phyloP scores from a whole-genome alignment of 352 stramenopile genomes.

The Pythium periplocum region DNA sequence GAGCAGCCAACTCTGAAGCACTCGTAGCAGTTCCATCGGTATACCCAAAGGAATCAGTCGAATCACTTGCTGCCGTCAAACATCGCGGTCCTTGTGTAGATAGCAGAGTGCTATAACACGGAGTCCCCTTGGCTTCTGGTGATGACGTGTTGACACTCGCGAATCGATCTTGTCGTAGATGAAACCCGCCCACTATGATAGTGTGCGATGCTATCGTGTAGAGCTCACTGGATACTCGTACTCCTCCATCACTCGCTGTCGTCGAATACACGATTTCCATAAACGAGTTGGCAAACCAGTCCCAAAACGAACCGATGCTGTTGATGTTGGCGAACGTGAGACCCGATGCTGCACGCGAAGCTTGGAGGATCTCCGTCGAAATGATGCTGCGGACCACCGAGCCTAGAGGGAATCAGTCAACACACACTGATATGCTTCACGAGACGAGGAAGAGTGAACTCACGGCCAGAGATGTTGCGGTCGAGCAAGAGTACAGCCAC shows the following conservation, averaged over 20 bases:
- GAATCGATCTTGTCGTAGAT: conserved; percentile 53
- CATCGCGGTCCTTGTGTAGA: conserved; percentile 34
- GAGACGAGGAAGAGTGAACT: conserved; percentile 5
- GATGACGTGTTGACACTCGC: conserved; percentile 39
- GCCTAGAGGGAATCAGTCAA: conserved; percentile 18
- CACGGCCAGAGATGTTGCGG: conserved; percentile 67
- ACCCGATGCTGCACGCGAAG: conserved; percentile 24
- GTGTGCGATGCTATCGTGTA: conserved; percentile 66
- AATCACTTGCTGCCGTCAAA: conserved; percentile 29
- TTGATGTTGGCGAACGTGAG: conserved; percentile 38
- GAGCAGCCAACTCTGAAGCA: conserved; percentile 16
- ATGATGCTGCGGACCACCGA: conserved; percentile 52
- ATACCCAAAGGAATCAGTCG: conserved; percentile 27
- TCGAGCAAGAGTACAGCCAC: conserved; percentile 52
- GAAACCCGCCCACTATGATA: conserved; percentile 58
- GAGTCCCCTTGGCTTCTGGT: conserved; percentile 24
- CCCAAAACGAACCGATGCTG: conserved; percentile 38
- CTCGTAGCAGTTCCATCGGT: conserved; percentile 31
- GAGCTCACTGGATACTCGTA: conserved; percentile 14
- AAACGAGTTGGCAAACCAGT: conserved; percentile 64
- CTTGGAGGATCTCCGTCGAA: conserved; percentile 42
- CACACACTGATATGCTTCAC: not conserved
- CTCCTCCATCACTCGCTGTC: conserved; percentile 21
- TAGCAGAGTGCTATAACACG: conserved; percentile 39
- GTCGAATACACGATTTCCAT: conserved; percentile 37